Base-by-base conservation (phyloP, 768 basidiomycete species). In the Pseudohyphozyma bogoriensis region DNA sequence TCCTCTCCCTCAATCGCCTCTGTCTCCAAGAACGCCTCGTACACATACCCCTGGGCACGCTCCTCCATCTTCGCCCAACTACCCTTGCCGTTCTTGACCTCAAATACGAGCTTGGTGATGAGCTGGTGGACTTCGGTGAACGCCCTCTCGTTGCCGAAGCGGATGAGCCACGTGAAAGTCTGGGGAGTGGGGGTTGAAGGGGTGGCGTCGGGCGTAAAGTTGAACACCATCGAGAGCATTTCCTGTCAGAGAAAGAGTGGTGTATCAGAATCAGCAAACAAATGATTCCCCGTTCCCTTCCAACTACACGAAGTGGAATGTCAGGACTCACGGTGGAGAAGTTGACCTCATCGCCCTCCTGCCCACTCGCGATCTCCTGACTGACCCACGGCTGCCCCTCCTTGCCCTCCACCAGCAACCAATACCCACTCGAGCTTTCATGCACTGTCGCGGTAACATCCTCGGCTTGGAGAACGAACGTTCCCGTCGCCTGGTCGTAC, bases 161-260 rank as follows among this genome's bases (percentile, higher is more conserved):
- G 79, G 63, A 96, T 79, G 28, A 88, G 82, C 89, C 91, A 97
- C 87, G 67, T 78, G 81, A 64, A 82, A 79, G 67, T 63, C 53
- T 60, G 60, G 74, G 74, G 32, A 78, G 78, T 33, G 28, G 76
- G 73, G n/a, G 78, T 78, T 42, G 77, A 77, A 5, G 28, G 13
- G 1, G 32, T 8, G 10, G 31, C 32, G 13, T 55, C 54, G 22
- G 36, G 28, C 0, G 58, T 37, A 72, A 89, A 79, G 66, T 91
- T 93, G 87, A 95, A 97, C 33, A 91, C 92, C 68, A 96, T 79
- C 5, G 91, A 86, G 50, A 69, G 66, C 51, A n/a, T n/a, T n/a
- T n/a, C n/a, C n/a, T n/a, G n/a, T 74, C 71, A 35, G 63, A n/a
- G n/a, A n/a, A n/a, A n/a, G n/a, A n/a, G n/a, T n/a, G n/a, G n/a